Conservation (phyloP, 768 basidiomycete genomes). For the Paxillus rubicundulus region DNA sequence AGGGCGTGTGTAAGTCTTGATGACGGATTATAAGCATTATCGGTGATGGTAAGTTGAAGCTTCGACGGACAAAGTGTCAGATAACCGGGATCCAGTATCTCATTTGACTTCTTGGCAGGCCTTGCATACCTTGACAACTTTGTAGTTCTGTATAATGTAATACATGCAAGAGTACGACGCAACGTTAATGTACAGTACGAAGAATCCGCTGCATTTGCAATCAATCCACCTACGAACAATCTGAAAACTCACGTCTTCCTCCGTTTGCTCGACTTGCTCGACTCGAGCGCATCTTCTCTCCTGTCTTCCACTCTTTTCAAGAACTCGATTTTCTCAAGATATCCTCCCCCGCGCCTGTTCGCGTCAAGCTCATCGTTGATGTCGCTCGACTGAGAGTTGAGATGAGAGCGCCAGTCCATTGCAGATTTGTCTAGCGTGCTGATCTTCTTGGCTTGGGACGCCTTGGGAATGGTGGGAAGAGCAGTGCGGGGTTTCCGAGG, state of each 20-base stretch:
- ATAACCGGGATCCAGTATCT: slow-evolving; percentile 4
- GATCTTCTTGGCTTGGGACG: slow-evolving; percentile 67
- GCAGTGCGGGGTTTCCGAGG: slow-evolving; percentile 64
- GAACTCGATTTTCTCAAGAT: slow-evolving; percentile 84
- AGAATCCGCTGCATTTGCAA: not conserved
- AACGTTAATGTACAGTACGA: slow-evolving; percentile 9
- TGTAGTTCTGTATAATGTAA: too few species aligned
- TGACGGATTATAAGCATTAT: not conserved
- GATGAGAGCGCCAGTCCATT: slow-evolving; percentile 80
- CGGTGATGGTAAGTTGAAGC: too few species aligned
- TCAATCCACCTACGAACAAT: not conserved
- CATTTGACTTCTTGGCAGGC: not conserved
- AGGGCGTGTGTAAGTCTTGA: slow-evolving; percentile 18
- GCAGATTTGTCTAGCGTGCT: slow-evolving; percentile 84
- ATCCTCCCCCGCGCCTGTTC: slow-evolving; percentile 73
- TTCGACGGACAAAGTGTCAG: not conserved
- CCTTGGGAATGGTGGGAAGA: slow-evolving; percentile 52
- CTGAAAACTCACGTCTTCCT: slow-evolving; percentile 19
- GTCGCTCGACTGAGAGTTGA: slow-evolving; percentile 42
- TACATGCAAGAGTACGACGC: not conserved
- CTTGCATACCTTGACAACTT: too few species aligned
- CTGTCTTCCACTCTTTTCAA: slow-evolving; percentile 71
- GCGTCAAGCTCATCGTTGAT: slow-evolving; percentile 72
- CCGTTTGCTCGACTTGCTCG: slow-evolving; percentile 55
- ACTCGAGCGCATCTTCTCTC: slow-evolving; percentile 62